Evolutionary conservation across 768 basidiomycete species (phyloP).

Genomic region (Russula griseocarnosa): DNA sequence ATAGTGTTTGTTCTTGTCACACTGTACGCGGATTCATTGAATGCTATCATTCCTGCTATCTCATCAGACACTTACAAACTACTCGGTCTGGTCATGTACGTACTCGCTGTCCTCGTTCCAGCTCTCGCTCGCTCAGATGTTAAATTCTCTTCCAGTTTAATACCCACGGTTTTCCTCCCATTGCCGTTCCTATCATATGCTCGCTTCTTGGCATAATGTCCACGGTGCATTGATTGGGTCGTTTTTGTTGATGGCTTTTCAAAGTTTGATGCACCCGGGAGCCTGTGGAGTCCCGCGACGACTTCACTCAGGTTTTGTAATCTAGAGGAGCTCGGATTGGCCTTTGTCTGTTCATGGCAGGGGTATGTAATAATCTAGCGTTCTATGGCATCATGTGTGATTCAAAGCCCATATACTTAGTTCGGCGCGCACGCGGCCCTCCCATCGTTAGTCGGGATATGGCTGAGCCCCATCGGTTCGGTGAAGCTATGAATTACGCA

Average conservation of each 20-base stretch:
- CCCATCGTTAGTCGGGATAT: slow-evolving; percentile 87
- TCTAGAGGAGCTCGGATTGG: slow-evolving; percentile 61
- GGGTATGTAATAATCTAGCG: slow-evolving; percentile 46
- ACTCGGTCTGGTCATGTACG: slow-evolving; percentile 66
- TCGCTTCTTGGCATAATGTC: slow-evolving; percentile 84
- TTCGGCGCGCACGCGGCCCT: slow-evolving; percentile 93
- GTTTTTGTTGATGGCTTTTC: slow-evolving; percentile 79
- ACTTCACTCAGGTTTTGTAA: slow-evolving; percentile 57
- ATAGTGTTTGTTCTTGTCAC: slow-evolving; percentile 86
- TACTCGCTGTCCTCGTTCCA: slow-evolving; percentile 5
- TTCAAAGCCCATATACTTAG: slow-evolving; percentile 36
- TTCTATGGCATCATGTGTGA: not conserved
- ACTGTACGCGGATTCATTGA: slow-evolving; percentile 81
- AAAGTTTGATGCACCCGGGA: slow-evolving; percentile 71
- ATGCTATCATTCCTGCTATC: slow-evolving; percentile 63
- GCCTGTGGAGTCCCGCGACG: slow-evolving; percentile 68
- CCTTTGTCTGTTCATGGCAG: slow-evolving; percentile 89
- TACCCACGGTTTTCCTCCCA: slow-evolving; percentile 83
- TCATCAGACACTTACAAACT: slow-evolving; percentile 72
- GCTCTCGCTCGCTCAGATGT: not conserved
- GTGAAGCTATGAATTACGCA: slow-evolving; percentile 78
- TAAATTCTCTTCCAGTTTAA: slow-evolving; percentile 47
- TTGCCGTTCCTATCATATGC: slow-evolving; percentile 83
- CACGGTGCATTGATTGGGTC: slow-evolving; percentile 67
- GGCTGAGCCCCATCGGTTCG: slow-evolving; percentile 75